Percentiles rank a stretch among this genome's conserved stretches.
phyloP scores from a whole-genome alignment of 164 flowering plant species.

The Hamamelis virginiana region DNA sequence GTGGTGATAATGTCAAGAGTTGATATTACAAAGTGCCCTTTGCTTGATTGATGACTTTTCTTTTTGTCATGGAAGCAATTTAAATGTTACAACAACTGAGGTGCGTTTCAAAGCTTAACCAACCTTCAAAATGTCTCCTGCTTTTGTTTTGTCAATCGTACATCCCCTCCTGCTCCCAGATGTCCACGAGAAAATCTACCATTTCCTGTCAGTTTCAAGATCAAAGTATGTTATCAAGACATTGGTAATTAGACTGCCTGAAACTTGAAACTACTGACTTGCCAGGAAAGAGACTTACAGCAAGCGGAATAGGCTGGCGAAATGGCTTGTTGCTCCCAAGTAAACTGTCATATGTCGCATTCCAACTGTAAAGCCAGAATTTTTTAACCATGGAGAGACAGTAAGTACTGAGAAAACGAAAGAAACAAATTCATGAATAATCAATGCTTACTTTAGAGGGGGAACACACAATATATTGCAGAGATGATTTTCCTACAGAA shows the following conservation, averaged over 20 bases:
- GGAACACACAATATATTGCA: background rate
- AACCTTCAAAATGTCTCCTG: background rate
- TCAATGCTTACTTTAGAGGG: background rate
- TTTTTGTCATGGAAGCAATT: slow-evolving; percentile 8
- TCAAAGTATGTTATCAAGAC: background rate
- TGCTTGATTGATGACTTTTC: background rate
- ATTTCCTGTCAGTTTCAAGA: slow-evolving; percentile 46
- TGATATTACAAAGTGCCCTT: slow-evolving; percentile 9
- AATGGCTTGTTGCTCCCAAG: slow-evolving; percentile 64
- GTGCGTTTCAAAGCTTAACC: background rate
- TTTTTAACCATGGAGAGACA: slow-evolving; percentile 21
- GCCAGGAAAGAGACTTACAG: slow-evolving; percentile 32
- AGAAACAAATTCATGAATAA: slow-evolving; percentile 9
- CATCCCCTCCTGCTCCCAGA: slow-evolving; percentile 69
- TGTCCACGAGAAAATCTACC: slow-evolving; percentile 63
- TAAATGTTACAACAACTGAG: slow-evolving; percentile 4
- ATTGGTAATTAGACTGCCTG: background rate
- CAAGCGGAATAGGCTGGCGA: slow-evolving; percentile 51
- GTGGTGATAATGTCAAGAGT: slow-evolving; percentile 12
- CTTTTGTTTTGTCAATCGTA: slow-evolving; percentile 34
- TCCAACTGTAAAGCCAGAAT: slow-evolving; percentile 54
- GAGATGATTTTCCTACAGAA: background rate
- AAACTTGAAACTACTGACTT: background rate
- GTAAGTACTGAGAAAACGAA: slow-evolving; percentile 22
- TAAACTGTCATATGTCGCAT: slow-evolving; percentile 51